These are phyloP conservation scores for Pyricularia pennisetigena DNA, from an alignment of 2,329 filamentous ascomycete species.

Conservation along the genomic window DNA sequence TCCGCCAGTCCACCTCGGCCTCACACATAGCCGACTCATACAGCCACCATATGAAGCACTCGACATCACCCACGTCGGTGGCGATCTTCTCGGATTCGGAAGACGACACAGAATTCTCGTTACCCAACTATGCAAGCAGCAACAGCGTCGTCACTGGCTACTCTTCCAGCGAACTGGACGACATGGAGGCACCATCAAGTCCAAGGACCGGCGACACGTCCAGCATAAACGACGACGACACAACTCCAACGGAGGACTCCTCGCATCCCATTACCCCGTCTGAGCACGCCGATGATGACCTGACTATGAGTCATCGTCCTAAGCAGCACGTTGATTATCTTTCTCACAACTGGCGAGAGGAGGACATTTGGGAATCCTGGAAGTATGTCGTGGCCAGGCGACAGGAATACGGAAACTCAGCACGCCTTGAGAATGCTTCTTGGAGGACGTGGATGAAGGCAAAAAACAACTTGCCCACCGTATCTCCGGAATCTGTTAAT, in stretches of 20 bases:
- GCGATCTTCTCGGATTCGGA: slow-evolving; percentile 35
- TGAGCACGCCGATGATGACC: slow-evolving; percentile 68
- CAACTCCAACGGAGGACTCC: slow-evolving; percentile 29
- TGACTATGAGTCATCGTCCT: slow-evolving; percentile 61
- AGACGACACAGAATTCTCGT: slow-evolving; percentile 50
- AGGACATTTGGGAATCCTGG: slow-evolving; percentile 98
- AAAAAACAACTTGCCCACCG: slow-evolving; percentile 76
- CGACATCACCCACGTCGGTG: slow-evolving; percentile 19
- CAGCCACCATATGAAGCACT: slow-evolving; percentile 10
- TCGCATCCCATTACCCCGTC: slow-evolving; percentile 50
- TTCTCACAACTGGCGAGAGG: slow-evolving; percentile 86
- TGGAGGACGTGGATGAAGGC: slow-evolving; percentile 96
- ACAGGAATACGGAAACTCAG: slow-evolving; percentile 69
- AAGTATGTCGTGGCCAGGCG: slow-evolving; percentile 78
- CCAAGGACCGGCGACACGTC: slow-evolving; percentile 40
- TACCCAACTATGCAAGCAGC: slow-evolving; percentile 51
- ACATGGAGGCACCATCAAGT: slow-evolving; percentile 40
- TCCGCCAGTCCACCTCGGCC: slow-evolving; percentile 34
- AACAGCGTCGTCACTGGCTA: slow-evolving; percentile 37
- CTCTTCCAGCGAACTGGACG: slow-evolving; percentile 29
- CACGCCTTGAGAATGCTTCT: slow-evolving; percentile 84
- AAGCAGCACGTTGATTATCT: slow-evolving; percentile 92
- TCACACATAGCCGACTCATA: slow-evolving; percentile 38
- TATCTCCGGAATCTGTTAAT: slow-evolving; percentile 85
- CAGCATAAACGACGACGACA: slow-evolving; percentile 41